A percentile compares a stretch with the other conserved stretches of the same genome.
phyloP scores from a whole-genome alignment of 345 rosid species.

The Euphorbia lathyris region DNA sequence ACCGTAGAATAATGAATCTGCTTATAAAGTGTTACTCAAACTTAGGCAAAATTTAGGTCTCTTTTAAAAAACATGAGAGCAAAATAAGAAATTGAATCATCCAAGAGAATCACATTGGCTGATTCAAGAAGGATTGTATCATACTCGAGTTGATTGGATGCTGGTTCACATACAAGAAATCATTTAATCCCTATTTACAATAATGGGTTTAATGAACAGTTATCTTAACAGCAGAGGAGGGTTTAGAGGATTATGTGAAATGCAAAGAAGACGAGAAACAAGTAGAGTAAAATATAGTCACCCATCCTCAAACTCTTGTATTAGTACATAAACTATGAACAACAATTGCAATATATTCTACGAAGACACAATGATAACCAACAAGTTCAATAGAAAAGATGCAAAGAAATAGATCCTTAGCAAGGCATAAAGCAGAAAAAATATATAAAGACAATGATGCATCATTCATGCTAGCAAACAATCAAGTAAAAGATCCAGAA shows the following conservation, averaged over 20 bases:
- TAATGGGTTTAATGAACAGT: not conserved
- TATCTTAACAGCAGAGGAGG: not conserved
- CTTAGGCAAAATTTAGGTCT: not conserved
- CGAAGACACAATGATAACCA: not conserved
- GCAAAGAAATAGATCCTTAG: not conserved
- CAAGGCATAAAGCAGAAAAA: not conserved
- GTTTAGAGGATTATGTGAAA: not conserved
- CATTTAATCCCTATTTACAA: not conserved
- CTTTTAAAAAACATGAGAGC: not conserved
- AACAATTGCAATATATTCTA: not conserved
- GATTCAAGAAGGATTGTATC: not conserved
- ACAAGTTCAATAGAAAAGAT: not conserved
- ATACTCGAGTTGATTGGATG: not conserved
- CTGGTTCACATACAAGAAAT: not conserved
- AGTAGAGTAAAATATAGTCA: not conserved
- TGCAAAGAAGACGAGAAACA: not conserved
- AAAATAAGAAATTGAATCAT: not conserved
- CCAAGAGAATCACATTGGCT: not conserved
- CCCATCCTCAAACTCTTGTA: not conserved
- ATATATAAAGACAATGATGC: not conserved
- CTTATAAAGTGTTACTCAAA: not conserved
- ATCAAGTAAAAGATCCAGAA: not conserved
- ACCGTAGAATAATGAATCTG: conserved; percentile 9
- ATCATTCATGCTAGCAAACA: not conserved
- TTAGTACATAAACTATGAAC: not conserved